Evolutionary conservation across 495 filamentous ascomycete genomes (phyloP).

Genomic region (Hyaloscypha bicolor): DNA sequence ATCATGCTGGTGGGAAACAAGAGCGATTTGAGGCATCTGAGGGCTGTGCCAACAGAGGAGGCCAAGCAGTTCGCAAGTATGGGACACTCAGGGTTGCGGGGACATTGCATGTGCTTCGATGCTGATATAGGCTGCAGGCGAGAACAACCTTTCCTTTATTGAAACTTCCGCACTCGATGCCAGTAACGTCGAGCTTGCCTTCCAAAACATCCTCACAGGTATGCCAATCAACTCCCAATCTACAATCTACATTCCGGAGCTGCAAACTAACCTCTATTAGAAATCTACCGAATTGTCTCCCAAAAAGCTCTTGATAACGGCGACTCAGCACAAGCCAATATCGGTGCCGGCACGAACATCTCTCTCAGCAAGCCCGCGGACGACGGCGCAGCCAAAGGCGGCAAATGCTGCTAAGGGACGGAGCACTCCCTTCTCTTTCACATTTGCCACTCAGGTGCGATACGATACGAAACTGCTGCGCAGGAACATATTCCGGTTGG

Average conservation of each 20-base stretch:
- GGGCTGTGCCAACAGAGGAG: slow-evolving; percentile 97
- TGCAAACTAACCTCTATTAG: slow-evolving; percentile 45
- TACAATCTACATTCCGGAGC: neutral
- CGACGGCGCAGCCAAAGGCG: slow-evolving; percentile 75
- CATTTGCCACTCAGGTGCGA: neutral
- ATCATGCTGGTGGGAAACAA: slow-evolving; percentile 99
- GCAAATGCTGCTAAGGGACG: slow-evolving; percentile 77
- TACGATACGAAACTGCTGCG: neutral
- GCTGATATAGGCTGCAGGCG: slow-evolving; percentile 58
- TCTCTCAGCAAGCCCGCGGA: slow-evolving; percentile 77
- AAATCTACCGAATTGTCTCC: slow-evolving; percentile 99
- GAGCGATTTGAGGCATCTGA: slow-evolving; percentile 98
- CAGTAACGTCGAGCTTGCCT: slow-evolving; percentile 98
- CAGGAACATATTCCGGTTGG: slow-evolving; percentile 26
- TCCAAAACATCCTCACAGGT: slow-evolving; percentile 99
- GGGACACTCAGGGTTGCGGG: slow-evolving; percentile 35
- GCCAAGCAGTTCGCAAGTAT: slow-evolving; percentile 97
- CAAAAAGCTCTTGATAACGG: slow-evolving; percentile 90
- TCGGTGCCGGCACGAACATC: slow-evolving; percentile 74
- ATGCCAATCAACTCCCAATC: slow-evolving; percentile 34
- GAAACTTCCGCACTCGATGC: slow-evolving; percentile 99
- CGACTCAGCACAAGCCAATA: slow-evolving; percentile 72
- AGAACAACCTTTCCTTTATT: slow-evolving; percentile 96
- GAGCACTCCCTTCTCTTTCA: slow-evolving; percentile 11
- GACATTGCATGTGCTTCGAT: neutral